Evolutionary conservation across 1,139 yeast species (phyloP).

Genomic region (Debaryomyces sp.): DNA sequence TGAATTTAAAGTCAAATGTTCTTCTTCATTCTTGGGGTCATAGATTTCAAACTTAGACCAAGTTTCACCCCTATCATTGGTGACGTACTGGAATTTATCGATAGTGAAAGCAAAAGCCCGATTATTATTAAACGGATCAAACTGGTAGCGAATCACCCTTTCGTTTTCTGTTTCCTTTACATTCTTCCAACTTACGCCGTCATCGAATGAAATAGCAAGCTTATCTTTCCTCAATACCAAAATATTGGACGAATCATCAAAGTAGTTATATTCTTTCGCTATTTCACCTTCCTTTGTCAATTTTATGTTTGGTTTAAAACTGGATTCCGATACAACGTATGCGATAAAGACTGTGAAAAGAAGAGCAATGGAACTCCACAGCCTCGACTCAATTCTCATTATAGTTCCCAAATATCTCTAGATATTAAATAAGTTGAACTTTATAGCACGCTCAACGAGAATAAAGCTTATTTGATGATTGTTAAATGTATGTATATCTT

Average conservation of each 20-base stretch:
- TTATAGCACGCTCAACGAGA: neutral
- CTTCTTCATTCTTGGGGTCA: conserved; percentile 13
- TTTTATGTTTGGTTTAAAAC: conserved; percentile 24
- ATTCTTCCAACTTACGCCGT: conserved; percentile 57
- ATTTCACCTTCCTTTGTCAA: conserved; percentile 13
- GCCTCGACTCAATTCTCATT: conserved; percentile 3
- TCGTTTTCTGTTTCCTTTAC: conserved; percentile 33
- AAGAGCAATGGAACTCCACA: conserved; percentile 1
- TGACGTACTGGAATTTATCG: conserved; percentile 45
- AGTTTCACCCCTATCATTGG: conserved; percentile 58
- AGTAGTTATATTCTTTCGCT: conserved; percentile 36
- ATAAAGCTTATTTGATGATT: neutral
- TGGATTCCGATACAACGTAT: conserved; percentile 14
- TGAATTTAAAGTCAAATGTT: conserved; percentile 13
- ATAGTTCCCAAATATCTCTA: neutral
- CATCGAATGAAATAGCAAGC: conserved; percentile 53
- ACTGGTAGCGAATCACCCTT: conserved; percentile 28
- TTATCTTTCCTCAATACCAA: conserved; percentile 36
- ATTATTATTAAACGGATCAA: conserved; percentile 48
- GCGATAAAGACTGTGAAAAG: neutral
- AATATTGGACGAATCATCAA: conserved; percentile 59
- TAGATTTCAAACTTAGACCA: conserved; percentile 52
- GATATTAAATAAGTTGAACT: neutral
- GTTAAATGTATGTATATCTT: neutral
- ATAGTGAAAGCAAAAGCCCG: conserved; percentile 57